Evolutionary conservation across 768 basidiomycete genomes (phyloP).

Genomic region (Neoboletus magnificus): DNA sequence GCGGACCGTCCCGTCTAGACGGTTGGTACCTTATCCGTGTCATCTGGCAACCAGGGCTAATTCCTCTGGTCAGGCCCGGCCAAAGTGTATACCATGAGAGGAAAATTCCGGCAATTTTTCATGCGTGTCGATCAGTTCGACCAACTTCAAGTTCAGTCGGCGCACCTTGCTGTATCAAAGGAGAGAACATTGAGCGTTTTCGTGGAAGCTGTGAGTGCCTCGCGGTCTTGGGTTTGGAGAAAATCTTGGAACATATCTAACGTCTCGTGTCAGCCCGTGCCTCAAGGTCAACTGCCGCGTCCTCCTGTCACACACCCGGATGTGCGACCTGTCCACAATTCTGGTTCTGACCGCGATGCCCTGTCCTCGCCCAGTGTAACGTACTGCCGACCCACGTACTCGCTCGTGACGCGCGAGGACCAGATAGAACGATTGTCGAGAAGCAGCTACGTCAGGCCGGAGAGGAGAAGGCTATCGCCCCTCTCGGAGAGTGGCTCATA

Average conservation of each 20-base stretch:
- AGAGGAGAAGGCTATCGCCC: slow-evolving; percentile 11
- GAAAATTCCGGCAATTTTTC: slow-evolving; percentile 67
- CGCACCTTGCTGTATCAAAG: slow-evolving; percentile 54
- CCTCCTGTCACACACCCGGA: slow-evolving; percentile 14
- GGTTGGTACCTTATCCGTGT: slow-evolving; percentile 37
- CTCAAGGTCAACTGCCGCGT: slow-evolving; percentile 28
- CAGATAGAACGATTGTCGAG: slow-evolving; percentile 27
- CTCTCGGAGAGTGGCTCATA: slow-evolving; percentile 18
- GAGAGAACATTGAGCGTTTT: slow-evolving; percentile 55
- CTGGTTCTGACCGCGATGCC: slow-evolving; percentile 22
- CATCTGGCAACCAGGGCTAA: neutral
- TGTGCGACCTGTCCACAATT: slow-evolving; percentile 2
- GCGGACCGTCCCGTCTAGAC: slow-evolving; percentile 63
- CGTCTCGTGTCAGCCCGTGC: slow-evolving; percentile 18
- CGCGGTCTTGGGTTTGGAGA: neutral
- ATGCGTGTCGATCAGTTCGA: slow-evolving; percentile 55
- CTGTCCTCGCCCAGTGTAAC: slow-evolving; percentile 3
- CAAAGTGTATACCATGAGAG: slow-evolving; percentile 61
- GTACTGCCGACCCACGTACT: slow-evolving; percentile 3
- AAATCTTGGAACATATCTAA: slow-evolving; percentile 3
- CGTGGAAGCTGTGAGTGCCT: slow-evolving; percentile 52
- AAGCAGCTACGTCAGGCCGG: slow-evolving; percentile 14
- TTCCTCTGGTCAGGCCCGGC: slow-evolving; percentile 50
- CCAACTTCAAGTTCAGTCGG: slow-evolving; percentile 46
- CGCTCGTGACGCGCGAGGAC: slow-evolving; percentile 25